Evolutionary conservation across 192 early-diverging fungal species (phyloP), one percentile per base, ranked within the genome.

Genomic region (Coemansia sp.): DNA sequence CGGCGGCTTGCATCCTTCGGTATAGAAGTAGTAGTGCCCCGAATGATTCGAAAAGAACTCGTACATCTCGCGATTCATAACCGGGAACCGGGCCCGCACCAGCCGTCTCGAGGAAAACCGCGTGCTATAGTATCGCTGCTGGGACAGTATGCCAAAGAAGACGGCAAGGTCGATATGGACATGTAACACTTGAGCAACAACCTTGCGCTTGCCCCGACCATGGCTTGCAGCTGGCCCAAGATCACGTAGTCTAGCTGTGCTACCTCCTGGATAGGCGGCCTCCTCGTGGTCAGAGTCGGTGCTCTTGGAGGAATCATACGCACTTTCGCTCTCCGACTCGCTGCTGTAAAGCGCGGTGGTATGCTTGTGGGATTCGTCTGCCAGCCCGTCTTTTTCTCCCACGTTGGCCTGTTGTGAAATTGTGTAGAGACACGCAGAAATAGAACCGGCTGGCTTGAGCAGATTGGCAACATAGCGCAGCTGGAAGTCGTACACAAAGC

Each of bases 401-500:
- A 2, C 9, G 18, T 18, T 21, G 35, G 30, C 18, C 57, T 59
- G 11, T 8, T 59, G 57, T 8, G 30, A 34, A n/a, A 38, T 36
- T 18, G 30, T 18, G n/a, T 39, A 15, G n/a, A 51, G 62, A 11
- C 11, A 21, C 39, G 38, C 23, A 53, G 43, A 18, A 26, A 59
- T n/a, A 11, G 63, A 30, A 21, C 38, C 65, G 12, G 69, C 53
- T 6, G 71, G 69, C 60, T 62, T 74, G 44, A 83, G 71, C 33
- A 83, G 24, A 18, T 43, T 60, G 1, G 75, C 72, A 6, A 81
- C 65, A 35, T 78, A 81, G 65, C 84, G 84, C 38, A 85, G 76
- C 84, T 85, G 84, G 55, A 81, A 85, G 70, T 85, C 84, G 30
- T 77, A 81, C 21, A 81, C 69, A 69, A 85, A 85, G 72, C 78